Evolutionary conservation across 2,329 filamentous ascomycete genomes (phyloP), one percentile per base, ranked within the genome.

Genomic region (Cryphonectria parasitica): DNA sequence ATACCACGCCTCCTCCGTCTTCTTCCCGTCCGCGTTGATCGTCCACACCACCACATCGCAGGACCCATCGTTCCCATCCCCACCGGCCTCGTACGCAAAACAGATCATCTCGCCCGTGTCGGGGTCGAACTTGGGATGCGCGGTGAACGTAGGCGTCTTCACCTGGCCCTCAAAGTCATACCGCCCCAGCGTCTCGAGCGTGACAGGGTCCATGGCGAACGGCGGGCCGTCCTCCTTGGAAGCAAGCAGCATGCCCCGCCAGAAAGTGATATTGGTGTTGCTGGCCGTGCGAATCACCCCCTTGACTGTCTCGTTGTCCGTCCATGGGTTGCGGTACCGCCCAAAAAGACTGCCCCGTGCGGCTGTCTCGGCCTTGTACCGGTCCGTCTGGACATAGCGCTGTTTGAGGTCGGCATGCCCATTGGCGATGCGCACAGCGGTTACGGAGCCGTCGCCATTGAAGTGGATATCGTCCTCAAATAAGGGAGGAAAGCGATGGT

Each of bases 221-320:
- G 85, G 85, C 19, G 83, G 84, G 0, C 83, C 81, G 69, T 86
- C 84, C 69, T 90, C 88, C 74, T 89, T 90, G 66, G 80, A 81
- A 0, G 87, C 87, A 5, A 89, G 79, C 69, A 89, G 74, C 63
- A 86, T 82, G 0, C 87, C 87, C 10, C 86, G 79, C 84, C 86
- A 90, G 74, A 85, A 88, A 1, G 86, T 80, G n/a, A 90, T 79
- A 69, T 90, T 90, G 1, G 88, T 90, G 73, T 90, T 90, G 3
- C 84, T 83, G 0, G 86, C 86, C 0, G 86, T 89, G 31, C 87
- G 79, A 56, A 89, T 86, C 6, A 88, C 83, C 1, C 85, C 85
- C 65, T 83, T 83, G 7, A 88, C 86, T 71, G 82, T 83, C 76
- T 87, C 85, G 66, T 85, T 84, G 75, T 88, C 86, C 10, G 86